Percentiles rank a stretch among this genome's conserved stretches.
phyloP scores from a whole-genome alignment of 441 rosid species.

The Euphorbia schlechtendalii region DNA sequence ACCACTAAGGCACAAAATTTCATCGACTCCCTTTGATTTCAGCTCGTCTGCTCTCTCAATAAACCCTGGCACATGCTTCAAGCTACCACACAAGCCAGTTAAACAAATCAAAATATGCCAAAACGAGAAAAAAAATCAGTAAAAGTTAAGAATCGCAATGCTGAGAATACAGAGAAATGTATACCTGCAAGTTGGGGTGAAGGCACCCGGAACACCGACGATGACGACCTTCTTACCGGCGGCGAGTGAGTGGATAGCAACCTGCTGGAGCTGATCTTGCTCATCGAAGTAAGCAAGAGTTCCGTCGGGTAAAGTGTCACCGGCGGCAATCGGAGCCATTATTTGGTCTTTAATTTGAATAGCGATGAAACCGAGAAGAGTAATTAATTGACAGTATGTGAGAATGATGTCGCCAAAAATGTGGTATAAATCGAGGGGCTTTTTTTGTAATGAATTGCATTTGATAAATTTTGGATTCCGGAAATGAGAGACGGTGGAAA shows the following conservation, averaged over 20 bases:
- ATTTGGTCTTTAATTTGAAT: not conserved
- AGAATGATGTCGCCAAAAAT: rapidly evolving
- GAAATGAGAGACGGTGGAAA: too few species aligned
- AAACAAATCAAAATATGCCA: conserved; percentile 6
- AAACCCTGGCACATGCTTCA: conserved; percentile 89
- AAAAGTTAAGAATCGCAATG: too few species aligned
- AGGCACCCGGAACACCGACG: conserved; percentile 95
- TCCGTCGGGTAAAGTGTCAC: conserved; percentile 68
- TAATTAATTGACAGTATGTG: not conserved
- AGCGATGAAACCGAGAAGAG: not conserved
- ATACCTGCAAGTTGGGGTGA: conserved; percentile 96
- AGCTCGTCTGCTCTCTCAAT: conserved; percentile 79
- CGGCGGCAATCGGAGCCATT: conserved; percentile 85
- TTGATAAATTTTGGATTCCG: conserved; percentile 19
- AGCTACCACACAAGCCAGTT: conserved; percentile 28
- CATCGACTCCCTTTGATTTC: conserved; percentile 74
- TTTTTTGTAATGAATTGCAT: conserved; percentile 10
- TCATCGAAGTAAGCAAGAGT: conserved; percentile 71
- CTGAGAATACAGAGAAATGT: too few species aligned
- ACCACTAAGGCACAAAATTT: conserved; percentile 80
- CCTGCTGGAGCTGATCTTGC: conserved; percentile 65
- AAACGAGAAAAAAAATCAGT: not conserved
- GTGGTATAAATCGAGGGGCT: not conserved
- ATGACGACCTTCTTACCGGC: conserved; percentile 71
- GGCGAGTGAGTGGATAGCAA: conserved; percentile 70